phyloP scores from a whole-genome alignment of 2,329 filamentous ascomycete genomes.

The Xylaria sp. region DNA sequence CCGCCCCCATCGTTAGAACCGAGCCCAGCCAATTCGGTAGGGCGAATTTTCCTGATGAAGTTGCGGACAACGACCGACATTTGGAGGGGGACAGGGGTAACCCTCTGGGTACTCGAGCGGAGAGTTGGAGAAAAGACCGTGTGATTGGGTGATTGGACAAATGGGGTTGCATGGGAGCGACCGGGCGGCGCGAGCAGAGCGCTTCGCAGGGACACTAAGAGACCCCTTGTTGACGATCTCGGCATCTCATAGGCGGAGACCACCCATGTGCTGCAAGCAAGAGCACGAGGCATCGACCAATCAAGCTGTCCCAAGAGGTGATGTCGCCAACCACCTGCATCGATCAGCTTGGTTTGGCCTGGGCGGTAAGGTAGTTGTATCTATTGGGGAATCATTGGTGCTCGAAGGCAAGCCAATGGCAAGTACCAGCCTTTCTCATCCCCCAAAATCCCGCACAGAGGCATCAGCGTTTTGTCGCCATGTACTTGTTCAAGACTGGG shows the following conservation, averaged over 20 bases:
- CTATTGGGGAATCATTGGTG: background rate
- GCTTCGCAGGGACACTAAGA: slow-evolving; percentile 37
- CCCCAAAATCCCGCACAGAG: slow-evolving; percentile 28
- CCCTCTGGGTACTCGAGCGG: slow-evolving; percentile 41
- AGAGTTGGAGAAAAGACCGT: slow-evolving; percentile 40
- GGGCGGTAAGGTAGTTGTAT: slow-evolving; percentile 55
- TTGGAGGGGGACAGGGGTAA: slow-evolving; percentile 25
- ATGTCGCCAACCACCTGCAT: slow-evolving; percentile 54
- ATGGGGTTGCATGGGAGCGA: slow-evolving; percentile 28
- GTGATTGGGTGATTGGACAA: slow-evolving; percentile 48
- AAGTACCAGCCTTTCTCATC: slow-evolving; percentile 18
- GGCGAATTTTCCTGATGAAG: slow-evolving; percentile 41
- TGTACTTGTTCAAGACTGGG: too few species aligned
- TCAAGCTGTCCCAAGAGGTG: slow-evolving; percentile 51
- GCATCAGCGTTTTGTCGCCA: background rate
- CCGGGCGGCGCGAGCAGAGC: slow-evolving; percentile 46
- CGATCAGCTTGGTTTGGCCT: slow-evolving; percentile 43
- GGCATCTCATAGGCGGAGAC: slow-evolving; percentile 50
- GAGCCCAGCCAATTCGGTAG: slow-evolving; percentile 40
- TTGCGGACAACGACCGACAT: slow-evolving; percentile 37
- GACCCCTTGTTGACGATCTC: slow-evolving; percentile 47
- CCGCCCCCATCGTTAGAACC: slow-evolving; percentile 41
- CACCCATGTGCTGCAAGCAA: slow-evolving; percentile 39
- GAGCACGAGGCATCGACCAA: slow-evolving; percentile 50
- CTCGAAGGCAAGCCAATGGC: slow-evolving; percentile 4